Evolutionary conservation across 495 filamentous ascomycete genomes (phyloP).

Genomic region (Talaromyces wortmannii): DNA sequence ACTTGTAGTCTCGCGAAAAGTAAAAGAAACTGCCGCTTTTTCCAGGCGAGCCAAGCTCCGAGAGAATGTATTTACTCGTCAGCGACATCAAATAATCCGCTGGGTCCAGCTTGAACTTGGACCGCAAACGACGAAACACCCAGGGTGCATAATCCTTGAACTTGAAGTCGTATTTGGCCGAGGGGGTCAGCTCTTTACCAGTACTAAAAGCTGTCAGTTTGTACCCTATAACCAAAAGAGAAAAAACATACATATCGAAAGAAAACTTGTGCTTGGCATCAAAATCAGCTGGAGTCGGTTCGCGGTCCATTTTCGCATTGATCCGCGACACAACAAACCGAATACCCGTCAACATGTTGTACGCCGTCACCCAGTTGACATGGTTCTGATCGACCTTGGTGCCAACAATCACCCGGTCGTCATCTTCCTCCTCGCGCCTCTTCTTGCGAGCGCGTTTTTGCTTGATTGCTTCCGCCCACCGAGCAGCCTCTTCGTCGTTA

Average conservation of each 20-base stretch:
- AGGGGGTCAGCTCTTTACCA: slow-evolving; percentile 94
- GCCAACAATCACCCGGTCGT: slow-evolving; percentile 90
- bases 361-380: slow-evolving; percentile 95
- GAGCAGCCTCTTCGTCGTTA: slow-evolving; percentile 81
- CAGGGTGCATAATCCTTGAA: slow-evolving; percentile 99
- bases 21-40: slow-evolving; percentile 99
- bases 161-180: slow-evolving; percentile 99
- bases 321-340: slow-evolving; percentile 93
- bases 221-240: background rate
- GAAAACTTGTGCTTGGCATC: slow-evolving; percentile 92
- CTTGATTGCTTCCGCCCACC: slow-evolving; percentile 88
- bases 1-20: slow-evolving; percentile 99
- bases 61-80: slow-evolving; percentile 97
- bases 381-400: slow-evolving; percentile 98
- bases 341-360: slow-evolving; percentile 99
- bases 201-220: slow-evolving; percentile 47
- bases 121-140: slow-evolving; percentile 92
- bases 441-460: slow-evolving; percentile 82
- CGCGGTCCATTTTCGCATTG: slow-evolving; percentile 91
- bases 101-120: slow-evolving; percentile 85
- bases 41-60: slow-evolving; percentile 91
- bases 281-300: slow-evolving; percentile 86
- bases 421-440: slow-evolving; percentile 84
- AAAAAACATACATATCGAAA: slow-evolving; percentile 76
- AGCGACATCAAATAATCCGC: slow-evolving; percentile 98